These are phyloP conservation scores for Xerocomellus amylosporus DNA, from an alignment of 768 basidiomycete genomes.

Conservation along the genomic window DNA sequence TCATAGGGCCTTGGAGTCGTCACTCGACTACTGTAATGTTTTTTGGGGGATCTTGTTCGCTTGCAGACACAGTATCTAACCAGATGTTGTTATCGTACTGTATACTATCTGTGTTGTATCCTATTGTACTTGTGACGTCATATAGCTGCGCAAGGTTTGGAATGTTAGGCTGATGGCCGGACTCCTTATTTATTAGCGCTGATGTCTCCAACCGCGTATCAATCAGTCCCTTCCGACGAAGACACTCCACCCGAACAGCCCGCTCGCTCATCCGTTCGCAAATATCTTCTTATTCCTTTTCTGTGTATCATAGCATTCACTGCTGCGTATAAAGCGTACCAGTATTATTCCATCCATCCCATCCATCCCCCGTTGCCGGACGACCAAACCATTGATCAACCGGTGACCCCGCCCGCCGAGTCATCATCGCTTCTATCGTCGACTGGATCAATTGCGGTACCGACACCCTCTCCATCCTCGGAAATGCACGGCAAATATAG, in stretches of 20 bases:
- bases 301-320: conserved; percentile 38
- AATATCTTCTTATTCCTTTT: conserved; percentile 34
- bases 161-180: conserved; percentile 15
- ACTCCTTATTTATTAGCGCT: conserved; percentile 6
- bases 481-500: conserved; percentile 60
- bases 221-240: conserved; percentile 22
- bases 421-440: conserved; percentile 6
- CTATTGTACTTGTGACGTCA: conserved; percentile 19
- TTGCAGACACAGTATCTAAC: too few species aligned
- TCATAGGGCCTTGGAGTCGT: conserved; percentile 73
- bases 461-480: conserved; percentile 30
- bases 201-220: conserved; percentile 25
- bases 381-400: conserved; percentile 18
- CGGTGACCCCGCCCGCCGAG: conserved; percentile 2
- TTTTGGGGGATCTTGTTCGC: neutral
- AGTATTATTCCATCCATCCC: conserved; percentile 32
- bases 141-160: conserved; percentile 9
- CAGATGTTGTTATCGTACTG: neutral
- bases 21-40: conserved; percentile 55
- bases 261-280: conserved; percentile 28
- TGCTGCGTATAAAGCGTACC: conserved; percentile 44
- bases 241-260: conserved; percentile 13
- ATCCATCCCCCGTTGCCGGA: conserved; percentile 1
- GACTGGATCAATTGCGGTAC: conserved; percentile 2
- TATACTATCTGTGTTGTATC: neutral